Evolutionary conservation across 352 stramenopile species (phyloP), one percentile per base, ranked within the genome.

Genomic region (Phytophthora sp.): DNA sequence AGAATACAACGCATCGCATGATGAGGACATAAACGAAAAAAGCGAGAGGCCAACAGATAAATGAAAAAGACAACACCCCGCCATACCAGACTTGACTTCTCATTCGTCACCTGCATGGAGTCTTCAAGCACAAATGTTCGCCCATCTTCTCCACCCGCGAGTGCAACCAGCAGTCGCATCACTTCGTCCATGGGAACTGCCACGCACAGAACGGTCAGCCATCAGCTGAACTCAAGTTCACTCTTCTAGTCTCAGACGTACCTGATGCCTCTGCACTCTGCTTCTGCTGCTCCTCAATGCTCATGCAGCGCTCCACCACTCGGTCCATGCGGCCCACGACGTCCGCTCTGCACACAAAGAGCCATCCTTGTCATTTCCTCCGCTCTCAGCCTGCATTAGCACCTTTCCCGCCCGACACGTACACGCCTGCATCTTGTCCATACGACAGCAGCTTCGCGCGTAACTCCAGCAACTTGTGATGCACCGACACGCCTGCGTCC

Each of bases 41-140:
- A n/a, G 36, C 9, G 29, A 23, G 31, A 52, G 12, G 30, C 4
- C 26, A 52, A 20, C 29, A 30, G 8, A 31, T 35, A 1, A 39
- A 11, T 18, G 41, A 53, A 39, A 30, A 51, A 24, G 15, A 45
- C 11, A 39, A 21, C 49, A 20, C 11, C 33, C 9, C 30, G 5
- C 11, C 27, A 24, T 20, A 59, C 41, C 39, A 21, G 24, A 12
- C n/a, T 54, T 21, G 29, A 49, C 35, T 76, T 64, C 9, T 73
- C 50, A 2, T 45, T 52, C 12, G 44, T 42, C 7, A 75, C 56
- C 33, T 69, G 71, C 41, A 75, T 86, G 3, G 73, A 68, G 42
- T 91, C 80, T 51, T 84, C 73, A 2, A 89, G 58, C 11, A 87
- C 65, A 57, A 93, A 93, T 12, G 84, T 88, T 13, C 65, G 26